Evolutionary conservation across 768 basidiomycete species (phyloP).

Genomic region (Cytidiella melzeri): DNA sequence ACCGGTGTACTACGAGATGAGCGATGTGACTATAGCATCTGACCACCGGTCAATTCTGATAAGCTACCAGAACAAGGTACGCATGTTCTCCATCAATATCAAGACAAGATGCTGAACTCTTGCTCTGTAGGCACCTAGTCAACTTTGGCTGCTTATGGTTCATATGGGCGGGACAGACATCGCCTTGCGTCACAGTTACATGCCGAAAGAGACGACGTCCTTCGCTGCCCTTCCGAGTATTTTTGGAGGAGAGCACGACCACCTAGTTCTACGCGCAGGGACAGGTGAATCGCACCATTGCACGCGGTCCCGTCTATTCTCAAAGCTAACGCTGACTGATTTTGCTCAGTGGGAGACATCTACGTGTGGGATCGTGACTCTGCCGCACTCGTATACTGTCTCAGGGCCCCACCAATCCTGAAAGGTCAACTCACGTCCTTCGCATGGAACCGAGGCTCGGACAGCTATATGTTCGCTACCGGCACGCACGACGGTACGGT

Average conservation of each 20-base stretch:
- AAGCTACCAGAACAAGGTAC: constrained; percentile 5
- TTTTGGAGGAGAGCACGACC: constrained; percentile 6
- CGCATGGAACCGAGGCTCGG: constrained; percentile 7
- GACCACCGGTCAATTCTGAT: constrained; percentile 3
- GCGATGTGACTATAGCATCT: constrained; percentile 2
- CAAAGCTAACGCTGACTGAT: too few species aligned
- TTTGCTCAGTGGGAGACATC: constrained; percentile 7
- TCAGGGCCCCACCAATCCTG: not conserved
- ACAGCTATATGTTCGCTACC: constrained; percentile 7
- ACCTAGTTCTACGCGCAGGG: constrained; percentile 5
- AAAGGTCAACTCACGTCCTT: constrained; percentile 3
- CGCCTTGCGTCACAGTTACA: constrained; percentile 5
- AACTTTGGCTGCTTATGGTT: too few species aligned
- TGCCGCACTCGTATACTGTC: not conserved
- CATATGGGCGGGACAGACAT: too few species aligned
- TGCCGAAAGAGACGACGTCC: constrained; percentile 1
- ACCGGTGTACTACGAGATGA: constrained; percentile 4
- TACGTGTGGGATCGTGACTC: constrained; percentile 6
- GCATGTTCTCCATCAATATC: not conserved
- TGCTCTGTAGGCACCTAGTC: too few species aligned
- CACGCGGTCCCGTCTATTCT: too few species aligned
- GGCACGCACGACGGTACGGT: constrained; percentile 7
- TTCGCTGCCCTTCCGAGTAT: constrained; percentile 4
- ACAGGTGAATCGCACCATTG: too few species aligned
- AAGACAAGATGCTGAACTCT: not conserved